Evolutionary conservation across 2,329 filamentous ascomycete species (phyloP).

Genomic region (Diaporthe destruens): DNA sequence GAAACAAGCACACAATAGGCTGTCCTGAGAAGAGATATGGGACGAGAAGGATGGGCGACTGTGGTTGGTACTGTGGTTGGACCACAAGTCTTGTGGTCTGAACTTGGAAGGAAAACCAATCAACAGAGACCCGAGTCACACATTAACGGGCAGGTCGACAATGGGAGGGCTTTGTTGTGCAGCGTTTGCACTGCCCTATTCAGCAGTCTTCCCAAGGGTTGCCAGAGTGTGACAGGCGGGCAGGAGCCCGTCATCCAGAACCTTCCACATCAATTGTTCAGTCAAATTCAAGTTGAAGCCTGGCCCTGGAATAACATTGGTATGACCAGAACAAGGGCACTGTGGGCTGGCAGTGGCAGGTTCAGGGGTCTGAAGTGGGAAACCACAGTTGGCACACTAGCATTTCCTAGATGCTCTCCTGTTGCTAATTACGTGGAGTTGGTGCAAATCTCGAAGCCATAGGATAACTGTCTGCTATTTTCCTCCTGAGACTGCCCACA

Average conservation of each 20-base stretch:
- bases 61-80: conserved; percentile 3
- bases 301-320: not conserved
- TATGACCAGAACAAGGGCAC: not conserved
- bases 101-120: no score
- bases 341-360: no score
- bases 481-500: not conserved
- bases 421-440: not conserved
- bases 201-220: no score
- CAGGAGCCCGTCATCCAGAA: not conserved
- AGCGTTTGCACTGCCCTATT: not conserved
- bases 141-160: not conserved
- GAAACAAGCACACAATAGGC: not conserved
- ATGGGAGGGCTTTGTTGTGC: not conserved
- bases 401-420: not conserved
- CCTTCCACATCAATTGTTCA: not conserved
- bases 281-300: not conserved
- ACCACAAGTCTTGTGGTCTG: not conserved
- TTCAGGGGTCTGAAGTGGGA: not conserved
- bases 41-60: not conserved
- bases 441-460: not conserved
- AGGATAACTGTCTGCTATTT: not conserved
- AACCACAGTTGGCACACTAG: not conserved
- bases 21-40: not conserved
- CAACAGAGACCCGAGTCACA: not conserved
- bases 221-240: not conserved